Conservation (phyloP, 306 rosid genomes). For the Crataegus laevigata region DNA sequence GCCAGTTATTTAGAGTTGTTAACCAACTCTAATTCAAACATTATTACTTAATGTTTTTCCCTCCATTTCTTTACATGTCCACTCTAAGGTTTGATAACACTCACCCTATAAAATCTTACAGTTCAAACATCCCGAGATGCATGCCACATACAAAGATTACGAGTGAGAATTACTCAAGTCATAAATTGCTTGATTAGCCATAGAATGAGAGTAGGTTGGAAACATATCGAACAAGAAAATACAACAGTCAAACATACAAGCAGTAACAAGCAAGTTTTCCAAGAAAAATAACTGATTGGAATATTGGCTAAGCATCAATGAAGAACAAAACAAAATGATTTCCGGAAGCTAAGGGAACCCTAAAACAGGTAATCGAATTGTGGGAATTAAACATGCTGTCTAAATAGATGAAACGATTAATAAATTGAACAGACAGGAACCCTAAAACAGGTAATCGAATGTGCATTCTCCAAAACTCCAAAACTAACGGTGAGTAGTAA, state of each 20-base stretch:
- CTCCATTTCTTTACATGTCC: no score
- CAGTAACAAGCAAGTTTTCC: background rate
- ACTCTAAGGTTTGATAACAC: no score
- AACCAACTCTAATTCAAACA: no score
- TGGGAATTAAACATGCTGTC: no score
- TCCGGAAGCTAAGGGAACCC: slow-evolving; percentile 25
- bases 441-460: no score
- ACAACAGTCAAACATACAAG: background rate
- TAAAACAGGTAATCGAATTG: slow-evolving; percentile 82
- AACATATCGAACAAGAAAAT: background rate
- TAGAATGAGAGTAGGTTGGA: background rate
- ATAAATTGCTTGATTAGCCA: background rate
- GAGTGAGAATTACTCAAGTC: background rate
- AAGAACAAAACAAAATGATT: background rate
- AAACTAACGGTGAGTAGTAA: no score
- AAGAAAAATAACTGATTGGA: background rate
- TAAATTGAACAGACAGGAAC: no score
- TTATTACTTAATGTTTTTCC: no score
- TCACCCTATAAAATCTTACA: no score
- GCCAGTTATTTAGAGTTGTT: no score
- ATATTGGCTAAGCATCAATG: background rate
- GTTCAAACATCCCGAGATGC: background rate
- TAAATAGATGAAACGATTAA: slow-evolving; percentile 71
- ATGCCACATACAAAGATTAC: background rate
- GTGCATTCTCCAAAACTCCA: no score